phyloP scores from a whole-genome alignment of 148 eudicot genomes.

The Vaccinium darrowii region DNA sequence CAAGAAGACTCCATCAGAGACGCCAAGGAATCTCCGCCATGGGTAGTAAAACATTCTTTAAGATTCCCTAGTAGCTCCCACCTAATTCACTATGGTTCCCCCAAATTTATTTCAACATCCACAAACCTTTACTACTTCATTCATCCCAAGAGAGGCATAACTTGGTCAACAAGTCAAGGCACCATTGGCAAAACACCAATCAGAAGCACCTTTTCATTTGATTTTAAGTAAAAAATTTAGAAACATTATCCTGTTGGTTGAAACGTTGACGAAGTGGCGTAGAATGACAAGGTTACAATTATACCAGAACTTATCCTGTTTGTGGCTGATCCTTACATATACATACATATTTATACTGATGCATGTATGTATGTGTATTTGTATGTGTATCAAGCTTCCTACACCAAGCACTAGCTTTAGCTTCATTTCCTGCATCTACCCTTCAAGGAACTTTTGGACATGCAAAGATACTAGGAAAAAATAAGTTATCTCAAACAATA shows the following conservation, averaged over 20 bases:
- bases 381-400: neutral
- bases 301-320: neutral
- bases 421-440: conserved; percentile 1
- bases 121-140: neutral
- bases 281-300: neutral
- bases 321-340: neutral
- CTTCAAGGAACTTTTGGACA: neutral
- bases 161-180: neutral
- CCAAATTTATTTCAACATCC: neutral
- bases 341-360: neutral
- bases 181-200: neutral
- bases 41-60: neutral
- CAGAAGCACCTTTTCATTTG: neutral
- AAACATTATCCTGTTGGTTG: neutral
- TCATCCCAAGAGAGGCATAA: neutral
- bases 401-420: neutral
- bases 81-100: neutral
- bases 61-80: neutral
- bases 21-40: neutral
- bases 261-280: neutral
- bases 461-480: neutral
- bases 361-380: neutral
- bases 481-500: neutral
- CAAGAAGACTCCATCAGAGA: neutral
- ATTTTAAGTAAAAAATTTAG: neutral